phyloP scores from a whole-genome alignment of 2,329 filamentous ascomycete species.

The Sclerotinia subarctica region DNA sequence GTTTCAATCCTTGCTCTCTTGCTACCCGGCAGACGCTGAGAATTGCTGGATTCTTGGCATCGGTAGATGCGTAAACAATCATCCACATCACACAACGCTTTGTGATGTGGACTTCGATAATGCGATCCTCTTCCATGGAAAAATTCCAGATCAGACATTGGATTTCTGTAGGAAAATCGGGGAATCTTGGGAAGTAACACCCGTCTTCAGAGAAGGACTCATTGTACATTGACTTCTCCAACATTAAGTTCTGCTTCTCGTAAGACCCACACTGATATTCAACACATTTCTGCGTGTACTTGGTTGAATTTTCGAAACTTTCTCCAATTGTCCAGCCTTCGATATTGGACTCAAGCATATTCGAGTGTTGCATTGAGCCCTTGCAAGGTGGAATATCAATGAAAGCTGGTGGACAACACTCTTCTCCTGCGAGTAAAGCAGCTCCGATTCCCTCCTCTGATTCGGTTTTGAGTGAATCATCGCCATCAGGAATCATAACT shows the following conservation, averaged over 20 bases:
- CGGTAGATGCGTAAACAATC: background rate
- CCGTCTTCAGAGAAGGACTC: background rate
- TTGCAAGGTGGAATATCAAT: too few species aligned
- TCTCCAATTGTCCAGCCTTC: background rate
- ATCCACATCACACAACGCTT: conserved; percentile 4
- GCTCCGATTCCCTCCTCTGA: background rate
- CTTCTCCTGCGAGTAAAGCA: too few species aligned
- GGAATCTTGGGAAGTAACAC: background rate
- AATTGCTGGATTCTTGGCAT: background rate
- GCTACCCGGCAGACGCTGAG: background rate
- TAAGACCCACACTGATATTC: background rate
- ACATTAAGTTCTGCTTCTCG: background rate
- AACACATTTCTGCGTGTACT: background rate
- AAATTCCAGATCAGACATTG: background rate
- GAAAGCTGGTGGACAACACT: too few species aligned
- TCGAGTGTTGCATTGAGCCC: too few species aligned
- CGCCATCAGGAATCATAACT: too few species aligned
- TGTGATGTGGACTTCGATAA: background rate
- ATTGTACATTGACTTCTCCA: background rate
- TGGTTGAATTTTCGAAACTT: too few species aligned
- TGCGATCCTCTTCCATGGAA: background rate
- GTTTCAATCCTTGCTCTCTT: background rate
- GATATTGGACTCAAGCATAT: background rate
- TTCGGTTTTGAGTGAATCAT: background rate
- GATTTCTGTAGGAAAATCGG: background rate